These are phyloP conservation scores for Colletotrichum orchidophilum DNA, from an alignment of 2,329 filamentous ascomycete genomes.

Conservation along the genomic window DNA sequence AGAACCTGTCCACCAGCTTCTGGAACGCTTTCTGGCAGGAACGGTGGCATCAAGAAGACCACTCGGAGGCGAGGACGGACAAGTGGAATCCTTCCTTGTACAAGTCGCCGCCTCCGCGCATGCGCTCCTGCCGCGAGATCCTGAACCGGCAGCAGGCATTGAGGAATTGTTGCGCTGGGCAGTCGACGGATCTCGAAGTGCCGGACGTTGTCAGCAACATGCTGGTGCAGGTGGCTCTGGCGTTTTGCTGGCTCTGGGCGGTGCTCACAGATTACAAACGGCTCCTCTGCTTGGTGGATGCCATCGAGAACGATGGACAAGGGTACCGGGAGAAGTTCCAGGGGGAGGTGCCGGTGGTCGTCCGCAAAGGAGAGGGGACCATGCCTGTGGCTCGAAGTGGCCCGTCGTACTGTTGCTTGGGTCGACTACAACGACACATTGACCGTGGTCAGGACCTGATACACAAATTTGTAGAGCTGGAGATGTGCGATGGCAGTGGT, in stretches of 20 bases:
- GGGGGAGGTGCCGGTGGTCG: constrained; percentile 3
- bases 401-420: neutral
- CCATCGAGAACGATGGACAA: neutral
- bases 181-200: constrained; percentile 5
- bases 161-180: constrained; percentile 21
- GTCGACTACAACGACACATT: constrained; percentile 20
- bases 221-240: constrained; percentile 20
- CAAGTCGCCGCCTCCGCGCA: constrained; percentile 3
- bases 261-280: constrained; percentile 11
- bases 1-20: neutral
- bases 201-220: constrained; percentile 20
- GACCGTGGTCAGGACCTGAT: constrained; percentile 18
- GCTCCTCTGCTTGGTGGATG: constrained; percentile 12
- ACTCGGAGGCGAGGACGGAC: neutral
- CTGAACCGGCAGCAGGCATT: constrained; percentile 33
- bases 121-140: constrained; percentile 31
- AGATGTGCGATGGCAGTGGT: constrained; percentile 1
- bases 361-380: constrained; percentile 7
- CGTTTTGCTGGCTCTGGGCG: constrained; percentile 24
- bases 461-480: constrained; percentile 17
- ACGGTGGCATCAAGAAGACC: constrained; percentile 22
- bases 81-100: constrained; percentile 22
- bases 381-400: constrained; percentile 6
- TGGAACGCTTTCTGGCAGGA: constrained; percentile 15
- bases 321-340: neutral